Evolutionary conservation across 257 asterid genomes (phyloP), one percentile per base, ranked within the genome.

Genomic region (Marsdenia floribunda): DNA sequence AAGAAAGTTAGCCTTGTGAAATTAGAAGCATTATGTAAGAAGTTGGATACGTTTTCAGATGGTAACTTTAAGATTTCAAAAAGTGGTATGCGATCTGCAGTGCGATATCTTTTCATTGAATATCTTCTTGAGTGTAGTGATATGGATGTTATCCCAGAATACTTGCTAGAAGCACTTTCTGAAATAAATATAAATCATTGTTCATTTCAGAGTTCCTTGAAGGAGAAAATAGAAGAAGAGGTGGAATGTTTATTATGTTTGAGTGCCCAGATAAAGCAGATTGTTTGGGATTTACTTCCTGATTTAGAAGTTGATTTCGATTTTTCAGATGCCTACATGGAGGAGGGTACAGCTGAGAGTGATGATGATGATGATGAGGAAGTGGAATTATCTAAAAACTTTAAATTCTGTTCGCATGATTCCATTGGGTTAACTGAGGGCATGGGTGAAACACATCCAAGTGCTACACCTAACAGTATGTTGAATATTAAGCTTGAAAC

Each of bases 241-340:
- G 78, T 88, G 21, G 93, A 89, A 75, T 79, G 72, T 74, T 83
- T 92, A 44, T 80, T 89, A 71, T 73, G 73, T 75, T 33, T 92
- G 68, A 90, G 97, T 82, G 96, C 98, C 83, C 96, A 89, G 85
- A 87, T 84, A 42, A 95, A 90, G 85, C 93, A 86, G 83, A 84
- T 90, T 78, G 80, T 89, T 12, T 84, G 87, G 83, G 86, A 87
- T 80, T 68, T 77, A 60, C 84, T 82, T 80, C 82, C 85, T 54
- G 84, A 82, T 74, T 82, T 83, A 73, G 87, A 79, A 70, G 81
- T 88, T 81, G 95, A 91, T 72, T 82, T 82, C 69, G 90, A 95
- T 70, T 95, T 85, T 88, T 86, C 87, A 38, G 73, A 63, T 61
- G 96, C 93, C 35, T 89, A 87, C 82, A 33, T 86, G 86, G 96